Percentiles rank a stretch among this genome's conserved stretches.
These are phyloP conservation scores for Naumovozyma baii DNA, from an alignment of 805 yeast genomes.

Conservation along the genomic window DNA sequence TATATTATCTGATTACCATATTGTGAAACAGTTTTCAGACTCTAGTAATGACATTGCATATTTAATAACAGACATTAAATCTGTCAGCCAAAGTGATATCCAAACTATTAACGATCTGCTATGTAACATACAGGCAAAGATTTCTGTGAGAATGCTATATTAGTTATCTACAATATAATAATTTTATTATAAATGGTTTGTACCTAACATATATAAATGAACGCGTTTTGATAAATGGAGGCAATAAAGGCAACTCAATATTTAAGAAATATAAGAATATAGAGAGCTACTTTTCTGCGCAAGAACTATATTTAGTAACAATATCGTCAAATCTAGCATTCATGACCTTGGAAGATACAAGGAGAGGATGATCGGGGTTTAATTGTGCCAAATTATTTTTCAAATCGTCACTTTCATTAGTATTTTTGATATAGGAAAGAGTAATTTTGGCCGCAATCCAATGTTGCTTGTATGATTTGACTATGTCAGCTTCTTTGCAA, in stretches of 20 bases:
- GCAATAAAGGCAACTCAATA: too few relatives aligned
- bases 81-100: slow-evolving; percentile 71
- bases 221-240: too few relatives aligned
- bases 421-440: slow-evolving; percentile 48
- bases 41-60: slow-evolving; percentile 92
- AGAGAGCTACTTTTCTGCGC: too few relatives aligned
- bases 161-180: too few relatives aligned
- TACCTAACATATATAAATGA: too few relatives aligned
- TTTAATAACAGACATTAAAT: slow-evolving; percentile 91
- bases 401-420: slow-evolving; percentile 34
- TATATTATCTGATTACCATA: slow-evolving; percentile 85
- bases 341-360: slow-evolving; percentile 53
- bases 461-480: slow-evolving; percentile 33
- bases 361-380: slow-evolving; percentile 48
- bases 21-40: slow-evolving; percentile 94
- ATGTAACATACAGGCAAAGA: slow-evolving; percentile 79
- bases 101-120: slow-evolving; percentile 72
- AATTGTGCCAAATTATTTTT: slow-evolving; percentile 37
- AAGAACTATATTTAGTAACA: slow-evolving; percentile 44
- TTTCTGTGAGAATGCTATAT: slow-evolving; percentile 80
- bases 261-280: too few relatives aligned
- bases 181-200: too few relatives aligned
- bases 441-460: slow-evolving; percentile 59
- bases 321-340: slow-evolving; percentile 57
- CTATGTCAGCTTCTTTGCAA: slow-evolving; percentile 25